Conservation (phyloP, 2,329 filamentous ascomycete species). For the Achaetomium macrosporum region DNA sequence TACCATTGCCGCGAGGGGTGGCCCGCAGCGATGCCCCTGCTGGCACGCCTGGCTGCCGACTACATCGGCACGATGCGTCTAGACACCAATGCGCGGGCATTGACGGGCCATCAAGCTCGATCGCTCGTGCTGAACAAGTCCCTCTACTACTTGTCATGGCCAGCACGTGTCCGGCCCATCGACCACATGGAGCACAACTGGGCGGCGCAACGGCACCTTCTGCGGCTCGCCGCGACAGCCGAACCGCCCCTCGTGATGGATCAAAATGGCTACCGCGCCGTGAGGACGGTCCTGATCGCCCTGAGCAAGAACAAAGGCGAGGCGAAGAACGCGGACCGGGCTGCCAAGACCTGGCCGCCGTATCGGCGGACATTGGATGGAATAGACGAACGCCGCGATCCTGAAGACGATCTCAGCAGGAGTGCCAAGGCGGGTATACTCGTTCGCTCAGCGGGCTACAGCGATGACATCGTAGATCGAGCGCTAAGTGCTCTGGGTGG, state of each 20-base stretch:
- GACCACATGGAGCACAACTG: slow-evolving; percentile 45
- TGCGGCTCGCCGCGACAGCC: slow-evolving; percentile 46
- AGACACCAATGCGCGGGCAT: neutral
- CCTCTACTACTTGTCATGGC: slow-evolving; percentile 33
- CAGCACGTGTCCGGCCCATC: slow-evolving; percentile 29
- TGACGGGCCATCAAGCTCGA: slow-evolving; percentile 26
- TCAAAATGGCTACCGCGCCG: slow-evolving; percentile 46
- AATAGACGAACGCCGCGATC: slow-evolving; percentile 49
- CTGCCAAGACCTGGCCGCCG: slow-evolving; percentile 54
- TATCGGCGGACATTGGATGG: slow-evolving; percentile 53
- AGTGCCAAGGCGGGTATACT: slow-evolving; percentile 47
- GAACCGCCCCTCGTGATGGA: slow-evolving; percentile 46
- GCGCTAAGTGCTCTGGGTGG: slow-evolving; percentile 50
- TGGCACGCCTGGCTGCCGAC: slow-evolving; percentile 25
- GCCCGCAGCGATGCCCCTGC: slow-evolving; percentile 27
- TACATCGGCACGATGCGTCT: slow-evolving; percentile 24
- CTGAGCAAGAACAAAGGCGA: slow-evolving; percentile 49
- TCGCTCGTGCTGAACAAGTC: slow-evolving; percentile 38
- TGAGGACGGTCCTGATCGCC: slow-evolving; percentile 48
- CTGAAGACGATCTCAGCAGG: slow-evolving; percentile 49
- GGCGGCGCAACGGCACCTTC: slow-evolving; percentile 50
- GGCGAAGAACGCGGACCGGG: slow-evolving; percentile 41
- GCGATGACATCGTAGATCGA: slow-evolving; percentile 40
- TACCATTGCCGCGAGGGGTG: slow-evolving; percentile 28
- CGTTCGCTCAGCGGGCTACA: slow-evolving; percentile 53